phyloP scores from a whole-genome alignment of 2,329 filamentous ascomycete species.

The Stagonosporopsis tanaceti region DNA sequence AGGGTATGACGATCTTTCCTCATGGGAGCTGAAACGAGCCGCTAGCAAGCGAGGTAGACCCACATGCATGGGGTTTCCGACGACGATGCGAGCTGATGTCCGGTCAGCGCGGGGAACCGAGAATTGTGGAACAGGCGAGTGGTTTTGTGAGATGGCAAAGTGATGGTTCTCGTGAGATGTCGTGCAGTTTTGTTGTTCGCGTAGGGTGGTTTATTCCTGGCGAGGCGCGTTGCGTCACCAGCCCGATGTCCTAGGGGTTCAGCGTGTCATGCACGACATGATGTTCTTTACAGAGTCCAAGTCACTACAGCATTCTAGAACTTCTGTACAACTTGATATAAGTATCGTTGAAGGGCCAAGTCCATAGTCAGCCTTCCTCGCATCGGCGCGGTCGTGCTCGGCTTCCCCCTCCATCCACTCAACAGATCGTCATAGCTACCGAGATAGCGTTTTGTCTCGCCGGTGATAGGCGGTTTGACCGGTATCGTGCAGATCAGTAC shows the following conservation, averaged over 20 bases:
- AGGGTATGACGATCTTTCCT: slow-evolving; percentile 9
- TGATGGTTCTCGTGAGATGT: neutral
- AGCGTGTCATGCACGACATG: slow-evolving; percentile 2
- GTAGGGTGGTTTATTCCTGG: neutral
- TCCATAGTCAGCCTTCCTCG: neutral
- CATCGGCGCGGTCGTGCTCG: neutral
- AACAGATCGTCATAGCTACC: neutral
- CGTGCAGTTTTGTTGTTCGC: neutral
- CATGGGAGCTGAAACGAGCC: slow-evolving; percentile 1
- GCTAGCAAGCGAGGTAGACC: slow-evolving; percentile 11
- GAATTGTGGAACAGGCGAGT: slow-evolving; percentile 4
- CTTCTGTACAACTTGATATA: neutral
- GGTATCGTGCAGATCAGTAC: neutral
- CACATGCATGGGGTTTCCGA: slow-evolving; percentile 5
- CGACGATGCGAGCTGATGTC: slow-evolving; percentile 6
- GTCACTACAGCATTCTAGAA: neutral
- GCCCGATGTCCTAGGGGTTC: slow-evolving; percentile 4
- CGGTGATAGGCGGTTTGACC: slow-evolving; percentile 4
- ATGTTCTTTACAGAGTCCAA: neutral
- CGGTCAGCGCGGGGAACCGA: slow-evolving; percentile 22
- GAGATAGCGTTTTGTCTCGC: neutral
- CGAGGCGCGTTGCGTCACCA: slow-evolving; percentile 7
- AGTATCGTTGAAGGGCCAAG: neutral
- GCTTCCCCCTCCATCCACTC: slow-evolving; percentile 7
- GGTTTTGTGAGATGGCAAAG: slow-evolving; percentile 11